Conservation (phyloP, 805 yeast species). For the Alloascoidea africana region DNA sequence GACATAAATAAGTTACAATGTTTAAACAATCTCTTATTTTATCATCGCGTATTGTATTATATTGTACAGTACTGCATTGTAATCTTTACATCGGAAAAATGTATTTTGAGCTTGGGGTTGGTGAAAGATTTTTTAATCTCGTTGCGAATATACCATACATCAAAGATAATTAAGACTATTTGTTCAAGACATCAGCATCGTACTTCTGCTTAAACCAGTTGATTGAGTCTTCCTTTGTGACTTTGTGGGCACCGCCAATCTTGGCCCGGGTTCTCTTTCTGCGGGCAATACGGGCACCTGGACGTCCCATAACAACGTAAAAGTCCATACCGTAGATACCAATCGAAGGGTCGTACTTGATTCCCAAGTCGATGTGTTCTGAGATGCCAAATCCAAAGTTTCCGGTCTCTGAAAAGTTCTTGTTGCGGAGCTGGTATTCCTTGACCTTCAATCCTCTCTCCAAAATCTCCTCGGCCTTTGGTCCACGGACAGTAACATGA, state of each 20-base stretch:
- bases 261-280: conserved; percentile 77
- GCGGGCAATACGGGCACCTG: conserved; percentile 97
- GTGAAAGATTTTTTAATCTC: conserved; percentile 1
- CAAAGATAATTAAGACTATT: conserved; percentile 26
- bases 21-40: too few relatives aligned
- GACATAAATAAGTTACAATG: too few relatives aligned
- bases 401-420: conserved; percentile 97
- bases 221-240: conserved; percentile 87
- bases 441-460: conserved; percentile 99
- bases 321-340: conserved; percentile 99
- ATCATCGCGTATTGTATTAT: too few relatives aligned
- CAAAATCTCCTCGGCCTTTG: conserved; percentile 98
- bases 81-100: background rate
- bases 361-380: conserved; percentile 99
- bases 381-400: conserved; percentile 99
- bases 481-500: conserved; percentile 99
- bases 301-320: conserved; percentile 98
- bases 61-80: too few relatives aligned
- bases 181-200: conserved; percentile 94
- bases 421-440: conserved; percentile 92
- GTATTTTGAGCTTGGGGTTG: conserved; percentile 3
- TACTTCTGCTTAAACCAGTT: conserved; percentile 99
- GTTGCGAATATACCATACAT: conserved; percentile 3
- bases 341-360: conserved; percentile 98
- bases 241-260: conserved; percentile 87